Base-by-base conservation (phyloP, 371 early-diverging fungal genomes). In the Rhizopus sp. region DNA sequence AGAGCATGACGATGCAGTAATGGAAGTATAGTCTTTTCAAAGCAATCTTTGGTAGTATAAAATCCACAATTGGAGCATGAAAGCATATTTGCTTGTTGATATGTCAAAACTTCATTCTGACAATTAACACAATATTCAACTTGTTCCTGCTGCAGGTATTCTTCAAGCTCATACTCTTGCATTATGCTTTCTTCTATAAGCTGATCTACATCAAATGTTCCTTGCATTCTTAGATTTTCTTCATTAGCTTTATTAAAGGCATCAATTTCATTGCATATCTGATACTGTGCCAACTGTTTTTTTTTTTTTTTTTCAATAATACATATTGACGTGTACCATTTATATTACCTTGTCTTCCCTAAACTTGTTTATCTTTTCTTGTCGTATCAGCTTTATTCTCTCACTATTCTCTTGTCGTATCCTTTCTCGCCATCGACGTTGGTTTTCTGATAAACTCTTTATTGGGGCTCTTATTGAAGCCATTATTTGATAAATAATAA, bases 271-370 rank as follows among this genome's bases (percentile, higher is more conserved):
- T 56, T 34, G 40, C 44, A n/a, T 4, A 68, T 8, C 3, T 47
- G 39, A n/a, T 32, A 31, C 34, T 53, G 35, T 38, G 62, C 42
- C 55, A 32, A 67, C 67, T 66, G 23, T 35, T 31, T 32, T 15
- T n/a, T n/a, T n/a, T n/a, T n/a, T n/a, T n/a, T n/a, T n/a, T n/a
- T n/a, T n/a, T n/a, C n/a, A n/a, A n/a, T n/a, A n/a, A n/a, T n/a
- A n/a, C n/a, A n/a, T n/a, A n/a, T n/a, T n/a, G n/a, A n/a, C n/a
- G n/a, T n/a, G n/a, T n/a, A n/a, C n/a, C n/a, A n/a, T n/a, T n/a
- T n/a, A n/a, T n/a, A n/a, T n/a, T 51, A 60, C 66, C 46, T 57
- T 57, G 12, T 57, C 47, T 50, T 60, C 58, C 57, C 66, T 47
- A 0, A 41, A 42, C 38, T 50, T 46, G 49, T 53, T 31, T 12